Evolutionary conservation across 257 asterid genomes (phyloP).

Genomic region (Echites panduratus): DNA sequence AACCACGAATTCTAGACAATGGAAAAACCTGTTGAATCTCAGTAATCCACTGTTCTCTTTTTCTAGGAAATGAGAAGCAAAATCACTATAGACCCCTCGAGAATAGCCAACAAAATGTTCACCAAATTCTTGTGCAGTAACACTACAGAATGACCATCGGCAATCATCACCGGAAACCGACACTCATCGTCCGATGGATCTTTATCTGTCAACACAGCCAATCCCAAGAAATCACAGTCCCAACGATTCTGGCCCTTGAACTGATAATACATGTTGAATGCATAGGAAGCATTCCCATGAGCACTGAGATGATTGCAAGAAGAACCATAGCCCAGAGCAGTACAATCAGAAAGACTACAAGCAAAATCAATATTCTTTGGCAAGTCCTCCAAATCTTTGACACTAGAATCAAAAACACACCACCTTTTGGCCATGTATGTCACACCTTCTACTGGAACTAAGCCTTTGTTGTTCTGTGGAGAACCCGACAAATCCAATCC

Average conservation of each 20-base stretch:
- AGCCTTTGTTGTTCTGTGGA: constrained; percentile 31
- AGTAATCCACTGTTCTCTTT: too few relatives aligned
- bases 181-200: constrained; percentile 78
- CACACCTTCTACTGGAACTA: constrained; percentile 59
- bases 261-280: constrained; percentile 92
- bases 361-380: constrained; percentile 65
- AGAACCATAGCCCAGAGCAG: constrained; percentile 81
- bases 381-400: constrained; percentile 42
- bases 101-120: constrained; percentile 49
- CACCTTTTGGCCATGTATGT: constrained; percentile 58
- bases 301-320: constrained; percentile 65
- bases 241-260: constrained; percentile 62
- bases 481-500: constrained; percentile 55
- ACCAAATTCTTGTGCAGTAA: constrained; percentile 54
- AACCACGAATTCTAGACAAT: too few relatives aligned
- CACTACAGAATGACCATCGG: constrained; percentile 45
- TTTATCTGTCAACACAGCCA: constrained; percentile 51
- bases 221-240: constrained; percentile 84
- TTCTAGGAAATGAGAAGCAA: constrained; percentile 60
- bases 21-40: too few relatives aligned
- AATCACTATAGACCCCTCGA: constrained; percentile 68
- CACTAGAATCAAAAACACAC: constrained; percentile 63
- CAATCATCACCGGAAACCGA: constrained; percentile 70
- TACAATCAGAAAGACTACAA: constrained; percentile 79
- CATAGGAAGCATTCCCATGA: constrained; percentile 83